These are phyloP conservation scores for Suhomyces bribrorum DNA, from an alignment of 1,139 yeast genomes.

Conservation along the genomic window DNA sequence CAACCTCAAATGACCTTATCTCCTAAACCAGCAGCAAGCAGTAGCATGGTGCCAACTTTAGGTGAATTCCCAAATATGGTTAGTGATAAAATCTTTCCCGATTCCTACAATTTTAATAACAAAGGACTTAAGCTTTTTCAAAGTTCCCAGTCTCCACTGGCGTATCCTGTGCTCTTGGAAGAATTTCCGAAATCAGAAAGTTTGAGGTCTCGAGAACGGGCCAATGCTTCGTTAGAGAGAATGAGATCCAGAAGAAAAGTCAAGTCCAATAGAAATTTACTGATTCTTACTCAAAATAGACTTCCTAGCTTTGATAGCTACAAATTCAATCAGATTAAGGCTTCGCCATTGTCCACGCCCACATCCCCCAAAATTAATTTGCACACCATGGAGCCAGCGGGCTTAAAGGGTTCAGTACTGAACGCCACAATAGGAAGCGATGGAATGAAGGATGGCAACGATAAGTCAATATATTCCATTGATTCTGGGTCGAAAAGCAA, in stretches of 20 bases:
- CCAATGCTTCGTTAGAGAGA: constrained; percentile 65
- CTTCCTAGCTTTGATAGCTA: constrained; percentile 22
- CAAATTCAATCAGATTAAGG: constrained; percentile 5
- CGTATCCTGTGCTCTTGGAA: constrained; percentile 23
- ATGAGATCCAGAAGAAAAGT: constrained; percentile 62
- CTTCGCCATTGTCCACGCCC: constrained; percentile 13
- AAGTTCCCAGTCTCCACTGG: constrained; percentile 1
- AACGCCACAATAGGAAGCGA: background rate
- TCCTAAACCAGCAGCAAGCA: constrained; percentile 24
- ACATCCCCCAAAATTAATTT: constrained; percentile 13
- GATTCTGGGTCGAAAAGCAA: constrained; percentile 2
- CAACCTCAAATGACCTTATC: constrained; percentile 18
- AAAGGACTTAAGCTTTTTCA: constrained; percentile 15
- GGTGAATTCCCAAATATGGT: constrained; percentile 48
- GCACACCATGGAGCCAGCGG: background rate
- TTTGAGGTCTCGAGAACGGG: constrained; percentile 57
- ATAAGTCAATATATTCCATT: background rate
- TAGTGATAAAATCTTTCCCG: constrained; percentile 14
- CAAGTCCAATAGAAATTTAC: constrained; percentile 41
- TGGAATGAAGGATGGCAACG: background rate
- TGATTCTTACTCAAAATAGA: constrained; percentile 28
- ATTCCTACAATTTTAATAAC: constrained; percentile 4
- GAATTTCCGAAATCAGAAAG: constrained; percentile 34
- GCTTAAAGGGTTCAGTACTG: background rate
- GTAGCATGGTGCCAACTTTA: constrained; percentile 41